These are phyloP conservation scores for Trypanosoma vivax DNA, from an alignment of 208 protist species.

Conservation along the genomic window DNA sequence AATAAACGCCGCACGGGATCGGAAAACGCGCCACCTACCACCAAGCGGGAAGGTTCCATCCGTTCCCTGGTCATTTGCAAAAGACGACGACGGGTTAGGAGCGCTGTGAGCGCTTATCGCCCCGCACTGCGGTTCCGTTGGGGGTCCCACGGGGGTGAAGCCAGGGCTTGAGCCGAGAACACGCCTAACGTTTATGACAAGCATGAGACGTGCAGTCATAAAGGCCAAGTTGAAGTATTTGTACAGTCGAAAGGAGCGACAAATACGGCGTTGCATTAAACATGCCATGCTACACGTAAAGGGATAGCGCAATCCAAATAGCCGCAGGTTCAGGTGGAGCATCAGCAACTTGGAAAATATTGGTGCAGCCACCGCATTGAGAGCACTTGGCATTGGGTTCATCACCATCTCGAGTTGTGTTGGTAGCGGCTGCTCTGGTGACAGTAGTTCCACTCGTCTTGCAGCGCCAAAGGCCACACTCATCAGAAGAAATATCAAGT, in stretches of 20 bases:
- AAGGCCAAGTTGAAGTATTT: constrained; percentile 19
- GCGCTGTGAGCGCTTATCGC: too few relatives aligned
- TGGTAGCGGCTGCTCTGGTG: constrained; percentile 38
- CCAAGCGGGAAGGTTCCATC: background rate
- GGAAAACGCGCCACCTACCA: background rate
- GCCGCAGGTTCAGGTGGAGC: constrained; percentile 34
- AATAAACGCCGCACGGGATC: constrained; percentile 35
- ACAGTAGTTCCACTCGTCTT: constrained; percentile 51
- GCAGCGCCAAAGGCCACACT: constrained; percentile 42
- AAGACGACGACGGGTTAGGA: background rate
- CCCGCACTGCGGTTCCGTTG: too few relatives aligned
- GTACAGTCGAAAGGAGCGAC: constrained; percentile 40
- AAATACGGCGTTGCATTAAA: constrained; percentile 32
- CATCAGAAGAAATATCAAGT: constrained; percentile 65
- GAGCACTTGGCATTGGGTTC: constrained; percentile 22
- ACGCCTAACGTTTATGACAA: constrained; percentile 42
- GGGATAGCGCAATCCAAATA: constrained; percentile 22
- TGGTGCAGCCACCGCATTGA: constrained; percentile 45
- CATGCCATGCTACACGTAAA: constrained; percentile 11
- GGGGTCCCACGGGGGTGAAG: too few relatives aligned
- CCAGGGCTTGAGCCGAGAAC: too few relatives aligned
- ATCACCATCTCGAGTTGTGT: constrained; percentile 61
- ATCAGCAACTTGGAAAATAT: constrained; percentile 64
- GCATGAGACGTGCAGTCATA: constrained; percentile 65
- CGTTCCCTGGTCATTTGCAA: background rate